A percentile compares a stretch with the other conserved stretches of the same genome.
These are phyloP conservation scores for Torulaspora maleeae DNA, from an alignment of 805 yeast species.

Conservation along the genomic window DNA sequence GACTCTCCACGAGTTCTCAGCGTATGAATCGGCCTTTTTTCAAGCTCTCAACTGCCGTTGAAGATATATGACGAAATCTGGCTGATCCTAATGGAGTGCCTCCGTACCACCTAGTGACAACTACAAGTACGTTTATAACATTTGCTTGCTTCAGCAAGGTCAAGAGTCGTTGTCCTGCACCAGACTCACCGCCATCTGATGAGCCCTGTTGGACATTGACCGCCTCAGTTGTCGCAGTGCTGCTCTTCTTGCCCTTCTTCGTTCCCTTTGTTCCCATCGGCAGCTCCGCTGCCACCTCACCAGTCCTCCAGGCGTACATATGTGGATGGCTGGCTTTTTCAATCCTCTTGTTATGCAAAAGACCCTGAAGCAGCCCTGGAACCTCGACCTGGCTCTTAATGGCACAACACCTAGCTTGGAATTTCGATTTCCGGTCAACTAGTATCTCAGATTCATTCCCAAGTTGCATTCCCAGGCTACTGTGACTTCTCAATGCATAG, in stretches of 20 bases:
- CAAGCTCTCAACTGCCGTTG: conserved; percentile 51
- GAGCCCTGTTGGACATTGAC: conserved; percentile 49
- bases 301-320: conserved; percentile 71
- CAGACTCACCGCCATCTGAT: conserved; percentile 68
- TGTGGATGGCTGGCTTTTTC: conserved; percentile 63
- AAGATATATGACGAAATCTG: conserved; percentile 63
- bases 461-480: background rate
- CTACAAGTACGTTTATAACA: conserved; percentile 52
- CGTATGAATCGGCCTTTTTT: conserved; percentile 41
- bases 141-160: conserved; percentile 48
- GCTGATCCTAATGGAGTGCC: conserved; percentile 70
- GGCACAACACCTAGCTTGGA: conserved; percentile 56
- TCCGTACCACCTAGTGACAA: conserved; percentile 80
- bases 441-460: conserved; percentile 42
- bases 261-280: conserved; percentile 3
- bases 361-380: conserved; percentile 38
- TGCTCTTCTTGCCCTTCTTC: conserved; percentile 10
- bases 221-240: background rate
- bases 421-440: conserved; percentile 55
- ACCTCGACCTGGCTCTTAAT: conserved; percentile 43
- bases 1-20: conserved; percentile 41
- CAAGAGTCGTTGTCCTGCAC: conserved; percentile 61
- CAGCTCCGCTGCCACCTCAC: conserved; percentile 15
- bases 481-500: background rate
- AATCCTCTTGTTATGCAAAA: conserved; percentile 46